Percentiles rank a stretch among this genome's conserved stretches.
These are phyloP conservation scores for Eimeria nieschulzi DNA, from an alignment of 169 alveolate species.

Conservation along the genomic window DNA sequence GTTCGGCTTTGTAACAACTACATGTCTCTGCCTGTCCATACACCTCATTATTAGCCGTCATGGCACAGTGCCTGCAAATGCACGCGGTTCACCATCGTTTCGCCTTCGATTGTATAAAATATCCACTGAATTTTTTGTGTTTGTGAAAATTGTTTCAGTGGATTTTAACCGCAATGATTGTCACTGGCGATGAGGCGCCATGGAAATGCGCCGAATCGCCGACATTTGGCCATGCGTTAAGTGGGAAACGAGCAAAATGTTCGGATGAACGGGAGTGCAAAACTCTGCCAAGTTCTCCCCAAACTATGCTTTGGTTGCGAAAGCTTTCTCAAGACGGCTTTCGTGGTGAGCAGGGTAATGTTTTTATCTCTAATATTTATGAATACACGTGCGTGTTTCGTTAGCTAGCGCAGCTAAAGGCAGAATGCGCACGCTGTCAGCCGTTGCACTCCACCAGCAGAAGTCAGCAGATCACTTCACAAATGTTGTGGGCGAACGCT, in stretches of 20 bases:
- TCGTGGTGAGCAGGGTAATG: slow-evolving; percentile 2
- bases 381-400: not conserved
- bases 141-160: no score
- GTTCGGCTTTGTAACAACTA: not conserved
- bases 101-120: not conserved
- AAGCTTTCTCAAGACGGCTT: slow-evolving; percentile 4
- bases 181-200: not conserved
- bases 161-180: not conserved
- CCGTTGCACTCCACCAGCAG: not conserved
- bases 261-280: not conserved
- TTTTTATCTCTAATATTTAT: not conserved
- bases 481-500: not conserved
- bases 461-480: not conserved
- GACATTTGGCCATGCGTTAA: not conserved
- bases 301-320: not conserved
- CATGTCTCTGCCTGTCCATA: not conserved
- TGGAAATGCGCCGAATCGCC: not conserved
- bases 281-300: not conserved
- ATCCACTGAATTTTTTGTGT: no score
- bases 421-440: not conserved
- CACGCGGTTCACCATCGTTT: not conserved
- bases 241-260: not conserved
- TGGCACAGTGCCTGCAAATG: not conserved
- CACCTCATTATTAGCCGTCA: not conserved
- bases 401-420: not conserved